Evolutionary conservation across 225 moss, liverwort and hornwort species (phyloP).

Genomic region (Climacium dendroides): DNA sequence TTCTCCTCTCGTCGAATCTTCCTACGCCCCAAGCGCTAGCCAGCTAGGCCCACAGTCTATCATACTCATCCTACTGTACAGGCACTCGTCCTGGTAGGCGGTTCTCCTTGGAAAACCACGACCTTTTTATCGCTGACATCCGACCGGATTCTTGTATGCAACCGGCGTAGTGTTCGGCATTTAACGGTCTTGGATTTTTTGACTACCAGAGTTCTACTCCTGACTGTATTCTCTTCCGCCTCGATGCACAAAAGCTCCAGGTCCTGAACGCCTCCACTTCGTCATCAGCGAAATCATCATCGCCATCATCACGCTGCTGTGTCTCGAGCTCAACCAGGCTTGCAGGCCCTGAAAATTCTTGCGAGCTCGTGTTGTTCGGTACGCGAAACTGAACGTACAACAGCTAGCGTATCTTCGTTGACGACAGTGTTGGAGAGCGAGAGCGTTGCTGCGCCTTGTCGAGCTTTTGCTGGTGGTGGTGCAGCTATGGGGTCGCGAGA

Average conservation of each 20-base stretch:
- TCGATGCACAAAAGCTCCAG: neutral
- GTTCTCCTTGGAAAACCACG: neutral
- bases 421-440: neutral
- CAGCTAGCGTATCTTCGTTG: neutral
- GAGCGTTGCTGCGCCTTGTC: neutral
- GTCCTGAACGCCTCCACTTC: neutral
- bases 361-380: neutral
- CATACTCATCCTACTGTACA: neutral
- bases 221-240: neutral
- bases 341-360: neutral
- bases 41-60: neutral
- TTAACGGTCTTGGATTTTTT: conserved; percentile 35
- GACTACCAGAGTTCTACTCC: neutral
- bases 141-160: conserved; percentile 28
- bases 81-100: neutral
- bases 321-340: neutral
- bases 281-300: neutral
- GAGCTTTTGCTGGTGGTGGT: neutral
- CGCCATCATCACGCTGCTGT: neutral
- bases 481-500: conserved; percentile 16
- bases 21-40: neutral
- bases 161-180: conserved; percentile 20
- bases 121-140: conserved; percentile 21
- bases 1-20: conserved; percentile 6
- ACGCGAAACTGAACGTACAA: neutral